Base-by-base conservation (phyloP, 2,329 filamentous ascomycete genomes). In the Venturia carpophila region DNA sequence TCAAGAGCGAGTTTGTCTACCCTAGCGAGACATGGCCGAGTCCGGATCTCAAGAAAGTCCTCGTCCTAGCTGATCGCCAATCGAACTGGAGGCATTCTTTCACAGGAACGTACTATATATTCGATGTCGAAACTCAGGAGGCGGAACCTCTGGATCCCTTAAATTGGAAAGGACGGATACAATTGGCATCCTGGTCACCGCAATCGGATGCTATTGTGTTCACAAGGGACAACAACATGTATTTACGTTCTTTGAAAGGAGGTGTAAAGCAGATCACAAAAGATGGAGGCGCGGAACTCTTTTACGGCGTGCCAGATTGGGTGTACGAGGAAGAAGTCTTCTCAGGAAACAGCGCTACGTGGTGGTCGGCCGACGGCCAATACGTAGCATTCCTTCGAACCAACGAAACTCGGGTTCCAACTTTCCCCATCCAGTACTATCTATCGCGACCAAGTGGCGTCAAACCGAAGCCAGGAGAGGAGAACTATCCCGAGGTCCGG, bases 281-380 rank as follows among this genome's bases (percentile, higher is more conserved):
- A 64, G 93, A 99, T 73, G 94, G 95, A 15, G 91, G 93, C 0
- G 80, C 86, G 0, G 87, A 97, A 70, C 85, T 94, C 67, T 99
- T 99, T 76, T 97, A 99, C 71, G 94, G 94, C 21, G 86, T 97
- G 24, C 94, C 94, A 0, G 95, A 99, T 75, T 99, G 94, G 94
- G 94, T 97, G 0, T 96, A 96, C 71, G 91, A 95, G 73, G 86
- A 89, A 71, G 91, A 96, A 74, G 91, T 96, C 3, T 90, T 97
- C 68, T 76, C 80, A 17, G 88, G 84, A 1, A 89, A 90, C 70
- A 91, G 85, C 67, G 93, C 90, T 5, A 95, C 92, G 0, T 99
- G 95, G 94, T 99, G 92, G 92, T 93, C 91, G 42, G 83, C 87
- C 43, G 91, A 95, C 73, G 94, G 92, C 63, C 88, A 91, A 71